Conservation (phyloP, 306 rosid genomes). For the Biancaea sappan region DNA sequence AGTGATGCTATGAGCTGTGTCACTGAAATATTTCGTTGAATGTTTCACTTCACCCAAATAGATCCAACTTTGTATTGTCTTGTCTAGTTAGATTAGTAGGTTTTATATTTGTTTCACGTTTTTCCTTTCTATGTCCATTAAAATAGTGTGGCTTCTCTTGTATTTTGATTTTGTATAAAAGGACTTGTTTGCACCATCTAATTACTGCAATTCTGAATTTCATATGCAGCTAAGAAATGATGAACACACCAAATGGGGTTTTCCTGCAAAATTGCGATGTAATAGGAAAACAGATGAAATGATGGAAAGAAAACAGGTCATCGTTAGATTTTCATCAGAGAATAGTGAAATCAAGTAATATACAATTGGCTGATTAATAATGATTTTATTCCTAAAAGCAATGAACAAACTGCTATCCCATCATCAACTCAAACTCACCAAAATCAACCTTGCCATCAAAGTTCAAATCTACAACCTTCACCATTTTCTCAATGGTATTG, state of each 20-base stretch:
- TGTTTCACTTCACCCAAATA: background rate
- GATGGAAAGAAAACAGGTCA: background rate
- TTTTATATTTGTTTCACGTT: background rate
- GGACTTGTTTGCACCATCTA: background rate
- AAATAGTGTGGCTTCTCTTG: background rate
- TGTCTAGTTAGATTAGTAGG: conserved; percentile 23
- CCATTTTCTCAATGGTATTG: conserved; percentile 75
- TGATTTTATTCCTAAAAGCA: conserved; percentile 20
- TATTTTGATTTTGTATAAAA: conserved; percentile 10
- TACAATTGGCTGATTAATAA: conserved; percentile 34
- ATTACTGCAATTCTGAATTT: background rate
- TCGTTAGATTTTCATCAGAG: background rate
- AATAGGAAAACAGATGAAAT: background rate
- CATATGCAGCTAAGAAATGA: background rate
- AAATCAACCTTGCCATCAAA: conserved; percentile 91
- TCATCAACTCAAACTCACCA: conserved; percentile 80
- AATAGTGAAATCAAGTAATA: conserved; percentile 8
- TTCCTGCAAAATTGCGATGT: background rate
- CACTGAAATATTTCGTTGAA: conserved; percentile 42
- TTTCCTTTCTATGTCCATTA: background rate
- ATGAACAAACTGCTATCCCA: conserved; percentile 48
- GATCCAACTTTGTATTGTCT: conserved; percentile 10
- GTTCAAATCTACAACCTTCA: conserved; percentile 79
- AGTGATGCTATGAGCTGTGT: conserved; percentile 53
- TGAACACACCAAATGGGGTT: background rate